A percentile compares a stretch with the other conserved stretches of the same genome.
These are phyloP conservation scores for Paxillus rubicundulus DNA, from an alignment of 768 basidiomycete species.

Conservation along the genomic window DNA sequence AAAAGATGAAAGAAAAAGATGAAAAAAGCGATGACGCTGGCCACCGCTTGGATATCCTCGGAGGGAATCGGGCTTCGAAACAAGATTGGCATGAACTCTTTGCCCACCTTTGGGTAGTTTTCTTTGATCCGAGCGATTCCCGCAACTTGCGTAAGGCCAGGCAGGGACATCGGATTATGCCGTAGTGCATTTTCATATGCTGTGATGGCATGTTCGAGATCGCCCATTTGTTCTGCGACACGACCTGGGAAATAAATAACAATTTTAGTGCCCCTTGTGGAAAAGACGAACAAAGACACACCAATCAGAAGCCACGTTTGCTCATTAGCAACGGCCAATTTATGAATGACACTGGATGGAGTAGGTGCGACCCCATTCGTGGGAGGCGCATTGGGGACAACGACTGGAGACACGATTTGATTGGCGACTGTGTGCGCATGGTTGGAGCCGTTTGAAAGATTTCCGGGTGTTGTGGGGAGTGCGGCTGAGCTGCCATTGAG, in stretches of 20 bases:
- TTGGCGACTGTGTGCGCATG: conserved; percentile 36
- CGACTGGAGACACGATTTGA: conserved; percentile 48
- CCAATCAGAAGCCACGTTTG: conserved; percentile 95
- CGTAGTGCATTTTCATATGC: conserved; percentile 95
- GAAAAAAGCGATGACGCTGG: conserved; percentile 20
- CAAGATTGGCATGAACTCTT: conserved; percentile 31
- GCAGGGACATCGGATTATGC: conserved; percentile 89
- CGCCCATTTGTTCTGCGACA: conserved; percentile 93
- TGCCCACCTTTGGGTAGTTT: conserved; percentile 86
- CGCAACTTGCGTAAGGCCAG: conserved; percentile 91
- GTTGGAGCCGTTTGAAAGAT: conserved; percentile 41
- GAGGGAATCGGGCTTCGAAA: conserved; percentile 24
- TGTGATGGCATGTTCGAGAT: conserved; percentile 86
- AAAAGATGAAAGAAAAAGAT: no score
- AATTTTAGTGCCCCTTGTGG: conserved; percentile 14
- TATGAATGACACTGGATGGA: conserved; percentile 56
- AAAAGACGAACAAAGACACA: conserved; percentile 26
- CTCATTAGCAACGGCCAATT: conserved; percentile 84
- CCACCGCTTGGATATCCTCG: conserved; percentile 31
- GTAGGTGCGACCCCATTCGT: conserved; percentile 23
- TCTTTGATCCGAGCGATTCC: conserved; percentile 97
- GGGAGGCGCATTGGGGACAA: conserved; percentile 33
- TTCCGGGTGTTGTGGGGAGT: conserved; percentile 46
- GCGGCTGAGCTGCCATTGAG: conserved; percentile 48
- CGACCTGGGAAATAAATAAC: conserved; percentile 57